Percentiles rank a stretch among this genome's conserved stretches.
These are phyloP conservation scores for Paramecium pentaurelia DNA, from an alignment of 73 alveolate species.

Conservation along the genomic window DNA sequence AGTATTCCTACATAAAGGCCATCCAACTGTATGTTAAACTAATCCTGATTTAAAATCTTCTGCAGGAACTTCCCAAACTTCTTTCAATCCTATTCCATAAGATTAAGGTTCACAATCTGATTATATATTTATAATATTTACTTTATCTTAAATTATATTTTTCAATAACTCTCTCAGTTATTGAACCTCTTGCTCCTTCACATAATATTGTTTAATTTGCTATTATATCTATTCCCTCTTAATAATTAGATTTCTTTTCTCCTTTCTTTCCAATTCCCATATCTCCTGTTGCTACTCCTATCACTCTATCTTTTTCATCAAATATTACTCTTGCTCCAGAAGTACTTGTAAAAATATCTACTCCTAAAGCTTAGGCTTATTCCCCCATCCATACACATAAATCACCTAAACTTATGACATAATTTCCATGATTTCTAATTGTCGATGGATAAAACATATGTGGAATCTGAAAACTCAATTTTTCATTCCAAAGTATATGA, in stretches of 20 bases:
- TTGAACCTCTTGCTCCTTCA: constrained; percentile 96
- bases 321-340: constrained; percentile 67
- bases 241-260: constrained; percentile 59
- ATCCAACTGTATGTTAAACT: constrained; percentile 89
- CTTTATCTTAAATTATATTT: constrained; percentile 65
- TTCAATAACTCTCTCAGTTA: constrained; percentile 71
- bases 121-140: not conserved
- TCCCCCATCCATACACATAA: constrained; percentile 92
- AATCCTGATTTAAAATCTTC: constrained; percentile 76
- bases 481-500: constrained; percentile 63
- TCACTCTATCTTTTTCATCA: constrained; percentile 77
- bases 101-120: constrained; percentile 42
- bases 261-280: constrained; percentile 89
- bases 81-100: constrained; percentile 94
- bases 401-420: constrained; percentile 85
- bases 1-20: constrained; percentile 87
- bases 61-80: constrained; percentile 81
- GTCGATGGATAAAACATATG: constrained; percentile 68
- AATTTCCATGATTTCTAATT: constrained; percentile 85
- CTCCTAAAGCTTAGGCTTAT: constrained; percentile 88
- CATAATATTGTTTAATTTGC: constrained; percentile 93
- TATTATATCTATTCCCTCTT: constrained; percentile 63
- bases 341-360: constrained; percentile 90
- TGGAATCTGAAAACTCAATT: constrained; percentile 69
- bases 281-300: constrained; percentile 85